A percentile compares a stretch with the other conserved stretches of the same genome.
These are phyloP conservation scores for Neurospora sp. DNA, from an alignment of 495 filamentous ascomycete species.

Conservation along the genomic window DNA sequence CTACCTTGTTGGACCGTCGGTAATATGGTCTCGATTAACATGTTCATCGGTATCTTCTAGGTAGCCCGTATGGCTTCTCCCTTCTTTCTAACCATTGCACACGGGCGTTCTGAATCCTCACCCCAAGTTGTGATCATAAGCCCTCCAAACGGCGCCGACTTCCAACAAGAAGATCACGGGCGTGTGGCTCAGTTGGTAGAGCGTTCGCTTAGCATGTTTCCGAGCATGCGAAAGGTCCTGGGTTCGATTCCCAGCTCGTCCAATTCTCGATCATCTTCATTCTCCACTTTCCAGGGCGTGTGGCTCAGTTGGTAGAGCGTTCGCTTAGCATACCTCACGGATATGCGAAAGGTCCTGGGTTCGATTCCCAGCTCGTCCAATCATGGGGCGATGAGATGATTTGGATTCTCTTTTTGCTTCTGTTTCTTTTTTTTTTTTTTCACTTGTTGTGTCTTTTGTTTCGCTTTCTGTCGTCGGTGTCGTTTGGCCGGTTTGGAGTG, in stretches of 20 bases:
- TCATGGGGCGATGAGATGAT: not conserved
- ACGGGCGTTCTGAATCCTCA: not conserved
- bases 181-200: not conserved
- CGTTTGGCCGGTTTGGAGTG: not conserved
- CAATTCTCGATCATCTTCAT: not conserved
- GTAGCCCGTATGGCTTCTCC: not conserved
- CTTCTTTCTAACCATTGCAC: not conserved
- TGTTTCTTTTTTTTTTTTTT: not conserved
- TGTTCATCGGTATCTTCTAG: not conserved
- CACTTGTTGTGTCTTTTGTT: no score
- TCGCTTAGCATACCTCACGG: not conserved
- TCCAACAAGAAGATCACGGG: not conserved
- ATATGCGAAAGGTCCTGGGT: not conserved
- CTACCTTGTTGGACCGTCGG: not conserved
- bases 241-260: not conserved
- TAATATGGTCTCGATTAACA: not conserved
- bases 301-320: not conserved
- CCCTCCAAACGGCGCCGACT: not conserved
- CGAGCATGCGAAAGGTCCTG: not conserved
- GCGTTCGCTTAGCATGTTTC: not conserved
- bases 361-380: not conserved
- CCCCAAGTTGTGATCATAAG: not conserved
- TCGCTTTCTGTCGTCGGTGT: not conserved
- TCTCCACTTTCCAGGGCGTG: not conserved
- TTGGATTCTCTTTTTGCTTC: not conserved